Percentiles rank a stretch among this genome's conserved stretches.
Conservation (phyloP, 768 basidiomycete genomes). For the Termitomyces sp. region DNA sequence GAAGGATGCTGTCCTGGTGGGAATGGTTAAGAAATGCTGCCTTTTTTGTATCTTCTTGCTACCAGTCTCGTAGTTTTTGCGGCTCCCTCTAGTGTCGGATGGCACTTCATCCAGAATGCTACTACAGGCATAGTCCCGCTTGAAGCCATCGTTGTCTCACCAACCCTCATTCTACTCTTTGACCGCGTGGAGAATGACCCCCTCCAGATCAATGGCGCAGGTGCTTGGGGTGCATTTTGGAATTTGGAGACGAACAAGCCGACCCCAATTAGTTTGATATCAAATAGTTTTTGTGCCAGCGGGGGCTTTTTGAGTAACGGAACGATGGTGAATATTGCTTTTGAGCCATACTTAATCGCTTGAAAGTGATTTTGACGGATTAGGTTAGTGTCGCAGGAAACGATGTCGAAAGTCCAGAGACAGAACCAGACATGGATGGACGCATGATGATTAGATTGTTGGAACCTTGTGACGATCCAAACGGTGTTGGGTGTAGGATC, state of each 20-base stretch:
- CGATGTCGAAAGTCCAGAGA: slow-evolving; percentile 24
- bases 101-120: slow-evolving; percentile 25
- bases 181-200: slow-evolving; percentile 31
- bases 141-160: slow-evolving; percentile 25
- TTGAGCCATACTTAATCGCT: neutral
- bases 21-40: neutral
- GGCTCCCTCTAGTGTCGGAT: slow-evolving; percentile 12
- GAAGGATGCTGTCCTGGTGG: neutral
- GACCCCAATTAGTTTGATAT: slow-evolving; percentile 30
- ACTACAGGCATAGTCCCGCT: slow-evolving; percentile 24
- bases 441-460: slow-evolving; percentile 35
- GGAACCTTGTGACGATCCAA: slow-evolving; percentile 34
- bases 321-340: slow-evolving; percentile 18
- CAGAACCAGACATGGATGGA: slow-evolving; percentile 24
- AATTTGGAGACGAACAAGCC: slow-evolving; percentile 37
- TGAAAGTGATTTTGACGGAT: neutral
- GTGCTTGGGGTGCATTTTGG: slow-evolving; percentile 45
- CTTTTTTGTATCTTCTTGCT: neutral
- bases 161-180: slow-evolving; percentile 23
- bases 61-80: slow-evolving; percentile 1
- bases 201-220: slow-evolving; percentile 36
- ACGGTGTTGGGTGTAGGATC: slow-evolving; percentile 26
- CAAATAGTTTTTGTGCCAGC: slow-evolving; percentile 43
- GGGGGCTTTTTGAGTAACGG: slow-evolving; percentile 40
- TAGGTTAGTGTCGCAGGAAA: slow-evolving; percentile 31